Evolutionary conservation across 2,329 filamentous ascomycete species (phyloP).

Genomic region (Colletotrichum magnum): DNA sequence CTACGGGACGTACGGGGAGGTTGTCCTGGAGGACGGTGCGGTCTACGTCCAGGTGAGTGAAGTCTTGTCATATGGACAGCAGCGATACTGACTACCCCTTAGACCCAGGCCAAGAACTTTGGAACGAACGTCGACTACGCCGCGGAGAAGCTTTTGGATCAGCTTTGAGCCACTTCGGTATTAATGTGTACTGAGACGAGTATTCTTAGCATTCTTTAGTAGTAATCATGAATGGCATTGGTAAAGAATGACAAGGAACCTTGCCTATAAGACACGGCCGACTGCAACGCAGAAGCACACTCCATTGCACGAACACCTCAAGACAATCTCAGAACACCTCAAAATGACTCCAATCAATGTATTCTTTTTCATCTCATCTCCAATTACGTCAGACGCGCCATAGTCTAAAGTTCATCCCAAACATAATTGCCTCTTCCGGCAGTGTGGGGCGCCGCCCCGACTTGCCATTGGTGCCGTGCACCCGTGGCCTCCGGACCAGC

Average conservation of each 20-base stretch:
- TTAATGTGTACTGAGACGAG: neutral
- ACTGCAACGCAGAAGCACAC: no score
- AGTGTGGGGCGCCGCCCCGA: neutral
- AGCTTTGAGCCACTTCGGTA: slow-evolving; percentile 51
- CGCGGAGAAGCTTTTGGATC: slow-evolving; percentile 52
- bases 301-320: no score
- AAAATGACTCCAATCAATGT: no score
- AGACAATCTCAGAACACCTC: no score
- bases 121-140: slow-evolving; percentile 54
- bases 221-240: neutral
- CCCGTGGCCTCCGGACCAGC: neutral
- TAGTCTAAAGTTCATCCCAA: neutral
- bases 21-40: slow-evolving; percentile 62
- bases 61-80: slow-evolving; percentile 18
- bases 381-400: no score
- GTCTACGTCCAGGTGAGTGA: slow-evolving; percentile 64
- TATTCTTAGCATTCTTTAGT: neutral
- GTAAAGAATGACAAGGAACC: neutral
- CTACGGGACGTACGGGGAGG: slow-evolving; percentile 60
- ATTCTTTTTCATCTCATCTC: no score
- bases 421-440: neutral
- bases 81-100: neutral
- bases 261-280: neutral
- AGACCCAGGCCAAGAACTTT: slow-evolving; percentile 54
- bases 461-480: neutral